These are phyloP conservation scores for Bolboschoenoplectus hybrid DNA, from an alignment of 202 grass and related monocot genomes.

Conservation along the genomic window DNA sequence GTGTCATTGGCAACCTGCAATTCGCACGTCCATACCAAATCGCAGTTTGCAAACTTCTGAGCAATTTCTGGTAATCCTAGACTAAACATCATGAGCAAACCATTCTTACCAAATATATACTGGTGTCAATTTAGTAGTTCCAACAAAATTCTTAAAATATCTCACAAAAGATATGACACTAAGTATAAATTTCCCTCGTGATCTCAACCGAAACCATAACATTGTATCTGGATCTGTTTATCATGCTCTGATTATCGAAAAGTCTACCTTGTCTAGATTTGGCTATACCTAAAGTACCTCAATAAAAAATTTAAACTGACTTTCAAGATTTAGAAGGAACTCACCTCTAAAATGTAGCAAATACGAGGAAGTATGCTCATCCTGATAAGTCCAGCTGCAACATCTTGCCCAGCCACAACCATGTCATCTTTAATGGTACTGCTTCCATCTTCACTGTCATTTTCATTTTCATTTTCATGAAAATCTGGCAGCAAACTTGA, in stretches of 20 bases:
- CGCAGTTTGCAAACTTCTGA: too few relatives aligned
- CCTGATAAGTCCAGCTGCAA: slow-evolving; percentile 89
- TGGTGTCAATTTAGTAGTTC: background rate
- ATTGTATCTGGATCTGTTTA: background rate
- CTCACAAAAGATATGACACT: background rate
- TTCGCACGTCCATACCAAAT: too few relatives aligned
- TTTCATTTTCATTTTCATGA: slow-evolving; percentile 57
- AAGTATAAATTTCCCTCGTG: slow-evolving; percentile 5
- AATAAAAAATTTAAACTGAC: background rate
- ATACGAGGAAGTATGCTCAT: slow-evolving; percentile 90
- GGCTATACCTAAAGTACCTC: background rate
- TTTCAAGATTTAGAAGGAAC: slow-evolving; percentile 17
- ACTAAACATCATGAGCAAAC: too few relatives aligned
- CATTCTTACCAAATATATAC: background rate
- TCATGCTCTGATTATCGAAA: background rate
- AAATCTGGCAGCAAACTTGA: slow-evolving; percentile 70
- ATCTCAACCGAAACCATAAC: slow-evolving; percentile 8
- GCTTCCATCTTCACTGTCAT: slow-evolving; percentile 67
- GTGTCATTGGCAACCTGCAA: too few relatives aligned
- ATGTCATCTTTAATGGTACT: slow-evolving; percentile 86
- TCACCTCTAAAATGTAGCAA: slow-evolving; percentile 88
- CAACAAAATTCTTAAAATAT: background rate
- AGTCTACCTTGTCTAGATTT: background rate
- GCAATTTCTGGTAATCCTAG: too few relatives aligned
- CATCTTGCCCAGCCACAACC: slow-evolving; percentile 81